phyloP scores from a whole-genome alignment of 2,329 filamentous ascomycete genomes.

The Aspergillus proliferans region DNA sequence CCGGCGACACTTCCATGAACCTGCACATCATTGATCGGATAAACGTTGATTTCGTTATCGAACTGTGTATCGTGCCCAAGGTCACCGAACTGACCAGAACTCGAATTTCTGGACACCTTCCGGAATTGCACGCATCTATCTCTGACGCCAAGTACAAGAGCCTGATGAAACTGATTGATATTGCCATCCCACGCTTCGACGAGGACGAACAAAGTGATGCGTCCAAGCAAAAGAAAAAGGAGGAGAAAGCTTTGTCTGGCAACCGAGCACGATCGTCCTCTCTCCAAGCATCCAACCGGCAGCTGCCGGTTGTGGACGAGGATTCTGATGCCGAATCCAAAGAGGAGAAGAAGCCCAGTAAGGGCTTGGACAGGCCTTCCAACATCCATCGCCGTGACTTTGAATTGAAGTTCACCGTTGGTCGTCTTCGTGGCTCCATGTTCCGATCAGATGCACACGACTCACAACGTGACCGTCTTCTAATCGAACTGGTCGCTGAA shows the following conservation, averaged over 20 bases:
- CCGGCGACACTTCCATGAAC: slow-evolving; percentile 61
- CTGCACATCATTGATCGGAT: slow-evolving; percentile 93
- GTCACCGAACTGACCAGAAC: slow-evolving; percentile 88
- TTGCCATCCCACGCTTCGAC: slow-evolving; percentile 81
- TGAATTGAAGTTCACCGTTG: slow-evolving; percentile 94
- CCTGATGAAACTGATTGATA: slow-evolving; percentile 91
- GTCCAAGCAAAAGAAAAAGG: slow-evolving; percentile 27
- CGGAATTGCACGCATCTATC: slow-evolving; percentile 82
- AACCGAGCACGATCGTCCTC: slow-evolving; percentile 59
- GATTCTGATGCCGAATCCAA: slow-evolving; percentile 54
- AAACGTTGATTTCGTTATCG: slow-evolving; percentile 95
- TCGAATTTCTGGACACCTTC: slow-evolving; percentile 83
- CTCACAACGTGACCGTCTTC: slow-evolving; percentile 66
- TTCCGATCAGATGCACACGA: slow-evolving; percentile 79
- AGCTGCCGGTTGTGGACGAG: slow-evolving; percentile 74
- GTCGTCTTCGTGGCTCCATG: slow-evolving; percentile 85
- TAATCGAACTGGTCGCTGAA: slow-evolving; percentile 88
- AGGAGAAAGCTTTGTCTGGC: slow-evolving; percentile 21
- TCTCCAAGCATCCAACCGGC: slow-evolving; percentile 65
- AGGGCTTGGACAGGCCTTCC: slow-evolving; percentile 45
- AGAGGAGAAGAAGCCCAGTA: slow-evolving; percentile 51
- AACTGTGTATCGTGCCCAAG: slow-evolving; percentile 94
- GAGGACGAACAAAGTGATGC: slow-evolving; percentile 38
- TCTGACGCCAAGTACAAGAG: slow-evolving; percentile 97
- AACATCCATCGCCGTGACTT: slow-evolving; percentile 86